Conservation (phyloP, 2,329 filamentous ascomycete genomes). For the Calonectria ilicicola region DNA sequence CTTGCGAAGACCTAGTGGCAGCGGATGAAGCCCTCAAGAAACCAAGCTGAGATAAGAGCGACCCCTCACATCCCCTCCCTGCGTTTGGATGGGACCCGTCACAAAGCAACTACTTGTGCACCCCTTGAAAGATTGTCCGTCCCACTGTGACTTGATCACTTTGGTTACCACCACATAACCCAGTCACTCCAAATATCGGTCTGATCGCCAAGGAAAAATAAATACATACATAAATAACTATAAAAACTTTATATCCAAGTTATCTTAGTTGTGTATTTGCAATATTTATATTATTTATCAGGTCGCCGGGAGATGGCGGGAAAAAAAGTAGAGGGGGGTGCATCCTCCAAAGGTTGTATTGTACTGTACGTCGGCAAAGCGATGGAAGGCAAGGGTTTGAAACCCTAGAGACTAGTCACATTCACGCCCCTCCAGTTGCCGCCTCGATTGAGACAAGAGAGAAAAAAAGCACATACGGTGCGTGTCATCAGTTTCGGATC, state of each 20-base stretch:
- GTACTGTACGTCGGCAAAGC: neutral
- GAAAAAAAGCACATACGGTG: neutral
- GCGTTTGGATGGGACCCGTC: neutral
- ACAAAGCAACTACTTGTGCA: neutral
- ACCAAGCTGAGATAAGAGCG: constrained; percentile 5
- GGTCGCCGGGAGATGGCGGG: too few species aligned
- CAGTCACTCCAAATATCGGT: too few species aligned
- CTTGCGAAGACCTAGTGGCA: neutral
- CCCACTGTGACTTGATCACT: too few species aligned
- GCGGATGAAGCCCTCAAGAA: neutral
- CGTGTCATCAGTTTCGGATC: neutral
- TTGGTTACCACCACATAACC: too few species aligned
- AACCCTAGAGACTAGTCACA: neutral
- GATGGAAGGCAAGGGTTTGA: neutral
- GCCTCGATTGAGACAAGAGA: neutral
- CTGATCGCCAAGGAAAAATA: too few species aligned
- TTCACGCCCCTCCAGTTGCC: constrained; percentile 2
- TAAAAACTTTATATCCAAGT: too few species aligned
- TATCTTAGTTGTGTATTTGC: too few species aligned
- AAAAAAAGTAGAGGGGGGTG: too few species aligned
- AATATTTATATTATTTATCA: too few species aligned
- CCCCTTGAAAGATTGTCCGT: too few species aligned
- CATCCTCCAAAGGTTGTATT: too few species aligned
- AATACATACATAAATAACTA: too few species aligned
- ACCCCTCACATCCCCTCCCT: constrained; percentile 5